These are phyloP conservation scores for Ogataea paradorogensis DNA, from an alignment of 805 yeast genomes.

Conservation along the genomic window DNA sequence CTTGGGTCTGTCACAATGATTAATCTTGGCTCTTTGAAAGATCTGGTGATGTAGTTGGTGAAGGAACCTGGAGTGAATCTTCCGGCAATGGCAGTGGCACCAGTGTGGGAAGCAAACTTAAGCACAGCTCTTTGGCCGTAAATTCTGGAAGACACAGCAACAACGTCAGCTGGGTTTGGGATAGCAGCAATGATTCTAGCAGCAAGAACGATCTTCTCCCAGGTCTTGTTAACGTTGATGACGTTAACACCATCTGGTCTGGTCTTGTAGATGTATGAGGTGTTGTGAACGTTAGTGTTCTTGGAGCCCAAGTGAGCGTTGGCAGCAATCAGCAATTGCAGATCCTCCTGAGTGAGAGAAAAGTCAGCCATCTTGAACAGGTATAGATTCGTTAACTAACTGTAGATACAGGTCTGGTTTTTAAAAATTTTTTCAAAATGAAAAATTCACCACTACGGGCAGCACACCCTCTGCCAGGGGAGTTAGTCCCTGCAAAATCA, in stretches of 20 bases:
- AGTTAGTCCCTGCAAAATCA: neutral
- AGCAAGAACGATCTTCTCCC: conserved; percentile 99
- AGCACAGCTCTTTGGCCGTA: conserved; percentile 99
- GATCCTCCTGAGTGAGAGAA: conserved; percentile 84
- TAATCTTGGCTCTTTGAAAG: conserved; percentile 99
- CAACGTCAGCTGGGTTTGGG: conserved; percentile 98
- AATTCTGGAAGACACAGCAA: conserved; percentile 98
- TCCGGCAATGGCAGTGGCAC: conserved; percentile 99
- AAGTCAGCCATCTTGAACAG: conserved; percentile 35
- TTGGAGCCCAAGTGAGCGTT: conserved; percentile 99
- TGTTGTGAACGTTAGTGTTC: conserved; percentile 99
- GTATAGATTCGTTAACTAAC: conserved; percentile 11
- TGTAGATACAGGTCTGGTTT: conserved; percentile 14
- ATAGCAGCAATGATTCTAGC: conserved; percentile 99
- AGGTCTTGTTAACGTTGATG: conserved; percentile 97
- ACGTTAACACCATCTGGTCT: conserved; percentile 99
- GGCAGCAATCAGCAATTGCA: conserved; percentile 98
- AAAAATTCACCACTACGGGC: conserved; percentile 14
- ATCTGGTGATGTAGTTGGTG: conserved; percentile 99
- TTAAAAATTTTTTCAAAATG: conserved; percentile 17
- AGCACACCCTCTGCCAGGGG: conserved; percentile 3
- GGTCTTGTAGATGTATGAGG: conserved; percentile 94
- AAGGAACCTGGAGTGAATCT: conserved; percentile 99
- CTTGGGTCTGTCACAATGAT: conserved; percentile 99
- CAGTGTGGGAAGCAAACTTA: conserved; percentile 99